phyloP scores from a whole-genome alignment of 371 early-diverging fungal genomes.

The Mortierella sp. region DNA sequence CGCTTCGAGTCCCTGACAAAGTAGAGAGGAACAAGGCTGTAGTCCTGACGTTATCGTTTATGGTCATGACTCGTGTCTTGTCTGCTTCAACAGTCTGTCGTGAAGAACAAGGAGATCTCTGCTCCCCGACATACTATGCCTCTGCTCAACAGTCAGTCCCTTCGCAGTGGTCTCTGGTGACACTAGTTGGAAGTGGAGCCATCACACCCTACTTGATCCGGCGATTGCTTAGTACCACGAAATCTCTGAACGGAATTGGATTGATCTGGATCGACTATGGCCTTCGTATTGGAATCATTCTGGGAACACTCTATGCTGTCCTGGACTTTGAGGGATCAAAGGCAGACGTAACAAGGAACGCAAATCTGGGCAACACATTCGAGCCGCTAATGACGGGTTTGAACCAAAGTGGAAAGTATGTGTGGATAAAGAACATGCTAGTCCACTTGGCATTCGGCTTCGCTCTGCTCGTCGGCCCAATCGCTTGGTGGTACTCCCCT shows the following conservation, averaged over 20 bases:
- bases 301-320: constrained; percentile 72
- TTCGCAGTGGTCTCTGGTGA: constrained; percentile 48
- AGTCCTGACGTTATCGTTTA: constrained; percentile 59
- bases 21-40: constrained; percentile 53
- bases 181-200: constrained; percentile 45
- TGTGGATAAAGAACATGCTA: constrained; percentile 58
- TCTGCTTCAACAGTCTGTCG: constrained; percentile 85
- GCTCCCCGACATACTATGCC: constrained; percentile 78
- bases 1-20: constrained; percentile 45
- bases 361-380: constrained; percentile 30
- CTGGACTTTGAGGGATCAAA: constrained; percentile 68
- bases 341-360: constrained; percentile 17
- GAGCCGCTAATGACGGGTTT: constrained; percentile 37
- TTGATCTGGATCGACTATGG: constrained; percentile 57
- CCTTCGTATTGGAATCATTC: constrained; percentile 64
- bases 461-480: constrained; percentile 60
- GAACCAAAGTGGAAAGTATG: constrained; percentile 29
- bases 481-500: constrained; percentile 63
- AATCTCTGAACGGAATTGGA: constrained; percentile 54
- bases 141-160: constrained; percentile 50
- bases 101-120: constrained; percentile 86
- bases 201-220: constrained; percentile 58
- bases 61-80: constrained; percentile 71
- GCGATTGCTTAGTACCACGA: constrained; percentile 26
- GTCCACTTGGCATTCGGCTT: constrained; percentile 64